phyloP scores from a whole-genome alignment of 306 rosid species.

The Corylus avellana region DNA sequence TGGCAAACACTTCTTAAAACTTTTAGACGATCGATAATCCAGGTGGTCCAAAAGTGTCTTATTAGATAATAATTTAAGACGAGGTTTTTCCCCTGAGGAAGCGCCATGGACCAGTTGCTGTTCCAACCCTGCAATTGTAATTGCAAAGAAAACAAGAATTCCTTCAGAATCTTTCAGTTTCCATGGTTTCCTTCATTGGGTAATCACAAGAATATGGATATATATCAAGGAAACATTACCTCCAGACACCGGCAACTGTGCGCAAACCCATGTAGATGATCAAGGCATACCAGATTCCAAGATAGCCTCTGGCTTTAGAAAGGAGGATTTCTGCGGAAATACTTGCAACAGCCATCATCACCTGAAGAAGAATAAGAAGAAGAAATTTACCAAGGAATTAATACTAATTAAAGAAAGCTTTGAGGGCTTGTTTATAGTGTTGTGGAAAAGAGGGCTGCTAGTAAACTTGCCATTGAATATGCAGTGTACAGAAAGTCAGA shows the following conservation, averaged over 20 bases:
- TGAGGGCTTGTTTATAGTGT: background rate
- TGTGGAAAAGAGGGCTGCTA: background rate
- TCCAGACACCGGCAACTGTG: constrained; percentile 81
- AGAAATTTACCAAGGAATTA: background rate
- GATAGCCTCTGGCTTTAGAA: constrained; percentile 57
- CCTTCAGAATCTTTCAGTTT: no score
- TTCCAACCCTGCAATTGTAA: constrained; percentile 3
- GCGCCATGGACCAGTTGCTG: background rate
- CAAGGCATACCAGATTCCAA: constrained; percentile 91
- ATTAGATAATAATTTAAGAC: no score
- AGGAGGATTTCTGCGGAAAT: constrained; percentile 57
- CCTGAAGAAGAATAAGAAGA: constrained; percentile 34
- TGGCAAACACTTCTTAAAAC: no score
- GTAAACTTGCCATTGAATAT: constrained; percentile 65
- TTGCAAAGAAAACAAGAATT: background rate
- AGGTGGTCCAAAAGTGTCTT: background rate
- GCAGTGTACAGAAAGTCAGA: constrained; percentile 92
- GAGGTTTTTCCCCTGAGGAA: background rate
- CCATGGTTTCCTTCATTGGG: no score
- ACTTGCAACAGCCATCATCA: constrained; percentile 70
- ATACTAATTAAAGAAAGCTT: background rate
- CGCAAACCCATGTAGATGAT: constrained; percentile 86
- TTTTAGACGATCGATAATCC: background rate
- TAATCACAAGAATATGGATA: background rate
- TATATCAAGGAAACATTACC: constrained; percentile 43